Base-by-base conservation (phyloP, 129 eudicot species). In the carrot (Daucus carota) region DNA sequence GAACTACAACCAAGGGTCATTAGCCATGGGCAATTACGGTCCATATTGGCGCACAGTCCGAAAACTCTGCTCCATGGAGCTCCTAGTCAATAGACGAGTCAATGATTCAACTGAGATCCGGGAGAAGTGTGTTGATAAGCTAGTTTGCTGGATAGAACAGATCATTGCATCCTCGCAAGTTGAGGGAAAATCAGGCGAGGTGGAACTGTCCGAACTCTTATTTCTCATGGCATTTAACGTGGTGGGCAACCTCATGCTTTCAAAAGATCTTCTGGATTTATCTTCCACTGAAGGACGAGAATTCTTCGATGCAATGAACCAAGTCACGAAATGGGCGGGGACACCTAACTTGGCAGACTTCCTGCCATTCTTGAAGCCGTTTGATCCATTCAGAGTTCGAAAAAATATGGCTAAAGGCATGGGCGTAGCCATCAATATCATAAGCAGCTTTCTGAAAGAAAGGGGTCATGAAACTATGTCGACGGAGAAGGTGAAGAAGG, bases 201-300 rank as follows among this genome's bases (percentile, higher is more conserved):
- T 85, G 22, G 72, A 81, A 3, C 83, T 86, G 12, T 79, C 80
- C 6, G 74, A 73, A 46, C 87, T 76, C 34, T 80, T 83, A 14
- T 88, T 86, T 52, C 81, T 83, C 3, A 74, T 82, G 47, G 28
- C 84, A 3, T 87, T 88, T 62, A 89, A 91, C 77, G 8, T 83
- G 76, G 29, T 87, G 26, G 92, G 97, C 9, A 91, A 91, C 75
- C 75, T 83, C 10, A 69, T 91, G 88, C 71, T 91, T n/a, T 88
- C 95, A 0, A 79, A 82, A n/a, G 87, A 88, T 75, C 46, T 88
- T 41, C 80, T 86, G 46, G 89, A 77, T 9, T 80, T 85, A 4
- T 69, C 84, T 9, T 86, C 88, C 0, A 72, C 73, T 29, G 78
- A 78, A 8, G 97, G 77, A 2, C 50, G 73, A 2, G 90, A 91